These are phyloP conservation scores for Glonium stellatum DNA, from an alignment of 495 filamentous ascomycete species.

Conservation along the genomic window DNA sequence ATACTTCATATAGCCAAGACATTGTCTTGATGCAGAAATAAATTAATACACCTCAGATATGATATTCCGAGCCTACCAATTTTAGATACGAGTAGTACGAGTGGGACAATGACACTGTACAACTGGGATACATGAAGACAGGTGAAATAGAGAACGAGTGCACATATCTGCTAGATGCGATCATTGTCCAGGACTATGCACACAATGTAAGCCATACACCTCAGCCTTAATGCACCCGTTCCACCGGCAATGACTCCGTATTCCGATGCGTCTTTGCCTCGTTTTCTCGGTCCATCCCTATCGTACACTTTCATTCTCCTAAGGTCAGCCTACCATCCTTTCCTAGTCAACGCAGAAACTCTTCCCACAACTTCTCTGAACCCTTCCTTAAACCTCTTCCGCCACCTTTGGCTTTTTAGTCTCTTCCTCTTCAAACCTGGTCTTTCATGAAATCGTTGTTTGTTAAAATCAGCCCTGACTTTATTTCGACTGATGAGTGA, in stretches of 20 bases:
- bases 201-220: too few relatives aligned
- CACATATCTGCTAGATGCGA: neutral
- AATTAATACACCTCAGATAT: too few relatives aligned
- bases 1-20: too few relatives aligned
- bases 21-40: too few relatives aligned
- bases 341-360: constrained; percentile 58
- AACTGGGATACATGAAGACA: neutral
- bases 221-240: too few relatives aligned
- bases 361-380: constrained; percentile 54
- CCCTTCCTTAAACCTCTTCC: constrained; percentile 55
- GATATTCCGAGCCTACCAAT: neutral
- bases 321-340: constrained; percentile 55
- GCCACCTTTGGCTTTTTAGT: constrained; percentile 58
- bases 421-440: constrained; percentile 69
- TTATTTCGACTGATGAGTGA: constrained; percentile 45
- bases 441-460: constrained; percentile 64
- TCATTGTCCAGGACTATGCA: neutral
- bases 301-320: too few relatives aligned
- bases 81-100: neutral
- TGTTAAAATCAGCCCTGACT: constrained; percentile 42
- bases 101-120: neutral
- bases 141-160: neutral
- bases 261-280: too few relatives aligned
- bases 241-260: too few relatives aligned
- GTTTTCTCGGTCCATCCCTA: too few relatives aligned